Evolutionary conservation across 305 asterid genomes (phyloP), one percentile per base, ranked within the genome.

Genomic region (Fraxinus latifolia): DNA sequence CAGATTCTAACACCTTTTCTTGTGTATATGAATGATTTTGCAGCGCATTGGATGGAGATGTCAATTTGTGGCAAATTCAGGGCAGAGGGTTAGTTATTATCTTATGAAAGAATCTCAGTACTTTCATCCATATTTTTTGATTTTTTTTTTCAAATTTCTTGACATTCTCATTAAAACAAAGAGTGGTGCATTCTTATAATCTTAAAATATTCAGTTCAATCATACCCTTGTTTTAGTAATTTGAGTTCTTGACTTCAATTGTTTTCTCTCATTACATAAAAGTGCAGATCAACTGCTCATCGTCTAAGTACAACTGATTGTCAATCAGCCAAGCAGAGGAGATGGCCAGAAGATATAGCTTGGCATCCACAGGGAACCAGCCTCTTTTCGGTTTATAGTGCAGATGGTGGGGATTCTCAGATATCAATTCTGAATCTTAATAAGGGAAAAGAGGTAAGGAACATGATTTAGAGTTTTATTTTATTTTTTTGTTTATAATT

Each of bases 271-370:
- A 29, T 79, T 82, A 15, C 44, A 67, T 76, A n/a, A 81, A 79
- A 82, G 62, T 89, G 90, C 97, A 96, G 99, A 85, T 88, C 96
- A 76, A 80, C 84, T 87, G 98, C 95, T 84, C 86, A 70, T 84
- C 90, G 88, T 77, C 81, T 92, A 79, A 93, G 94, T 84, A 80
- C 91, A 77, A 87, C 92, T 58, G 94, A 91, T 77, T 94, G 98
- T 89, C 86, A 79, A 81, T 92, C 98, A 11, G 90, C 81, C 78
- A 91, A 94, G 29, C 76, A 72, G 62, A 89, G 97, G 90, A 93
- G 96, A 87, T 94, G 99, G 99, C 96, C 99, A 25, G 98, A 96
- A 90, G 99, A 94, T 83, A 84, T 96, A 76, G 98, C 97, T 84
- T 96, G 99, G 99, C 96, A 94, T 91, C 98, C 98, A 7, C 86